Evolutionary conservation across 495 filamentous ascomycete genomes (phyloP).

Genomic region (Lasiosphaeria miniovina): DNA sequence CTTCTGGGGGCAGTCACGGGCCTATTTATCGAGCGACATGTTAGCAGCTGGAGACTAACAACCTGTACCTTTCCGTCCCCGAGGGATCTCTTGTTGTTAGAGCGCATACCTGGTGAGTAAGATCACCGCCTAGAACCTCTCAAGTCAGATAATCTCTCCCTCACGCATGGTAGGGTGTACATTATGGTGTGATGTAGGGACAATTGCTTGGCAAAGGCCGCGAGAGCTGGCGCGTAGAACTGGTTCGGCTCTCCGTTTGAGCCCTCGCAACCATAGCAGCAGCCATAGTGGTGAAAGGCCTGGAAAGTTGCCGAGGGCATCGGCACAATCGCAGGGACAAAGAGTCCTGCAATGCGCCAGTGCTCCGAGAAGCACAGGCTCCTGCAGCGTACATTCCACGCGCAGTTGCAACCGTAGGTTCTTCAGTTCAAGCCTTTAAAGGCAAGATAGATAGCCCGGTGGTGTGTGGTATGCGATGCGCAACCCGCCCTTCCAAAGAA

Average conservation of each 20-base stretch:
- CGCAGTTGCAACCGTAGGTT: neutral
- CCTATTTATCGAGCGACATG: constrained; percentile 42
- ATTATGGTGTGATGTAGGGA: constrained; percentile 18
- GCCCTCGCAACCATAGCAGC: constrained; percentile 8
- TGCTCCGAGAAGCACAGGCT: neutral
- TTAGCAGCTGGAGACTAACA: constrained; percentile 25
- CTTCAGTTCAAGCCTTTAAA: neutral
- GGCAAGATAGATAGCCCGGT: no score
- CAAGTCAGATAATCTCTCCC: constrained; percentile 42
- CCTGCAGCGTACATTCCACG: neutral
- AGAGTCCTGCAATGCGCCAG: constrained; percentile 2
- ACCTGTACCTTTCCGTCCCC: constrained; percentile 15
- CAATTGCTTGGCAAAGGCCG: constrained; percentile 6
- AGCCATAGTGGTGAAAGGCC: neutral
- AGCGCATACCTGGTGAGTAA: constrained; percentile 49
- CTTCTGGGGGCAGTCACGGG: constrained; percentile 93
- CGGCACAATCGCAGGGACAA: neutral
- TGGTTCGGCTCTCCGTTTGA: constrained; percentile 15
- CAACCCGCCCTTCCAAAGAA: neutral
- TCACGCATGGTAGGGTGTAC: constrained; percentile 28
- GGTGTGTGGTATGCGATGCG: constrained; percentile 1
- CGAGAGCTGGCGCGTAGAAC: constrained; percentile 13
- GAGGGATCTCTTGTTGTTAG: constrained; percentile 21
- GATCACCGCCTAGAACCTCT: constrained; percentile 46
- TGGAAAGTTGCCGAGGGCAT: neutral